Base-by-base conservation (phyloP, 495 filamentous ascomycete species). In the Symbiotaphrina buchneri region DNA sequence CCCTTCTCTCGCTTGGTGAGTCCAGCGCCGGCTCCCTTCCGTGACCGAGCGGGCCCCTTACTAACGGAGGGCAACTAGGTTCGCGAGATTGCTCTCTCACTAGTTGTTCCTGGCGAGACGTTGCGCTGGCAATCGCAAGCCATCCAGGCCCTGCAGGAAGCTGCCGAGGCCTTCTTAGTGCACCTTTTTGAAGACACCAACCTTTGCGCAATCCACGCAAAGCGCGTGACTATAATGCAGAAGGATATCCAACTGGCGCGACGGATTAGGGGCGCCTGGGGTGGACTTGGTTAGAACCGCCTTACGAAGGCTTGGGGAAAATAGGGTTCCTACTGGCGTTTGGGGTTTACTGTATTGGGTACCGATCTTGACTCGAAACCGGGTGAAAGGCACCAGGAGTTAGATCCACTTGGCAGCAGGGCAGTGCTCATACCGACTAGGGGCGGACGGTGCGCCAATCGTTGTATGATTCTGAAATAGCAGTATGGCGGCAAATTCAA, bases 161-260 rank as follows among this genome's bases (percentile, higher is more conserved):
- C 84, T 2, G 63, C 80, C 1, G 85, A 95, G 45, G 85, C 85
- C 0, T 95, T 85, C 50, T 59, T 95, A 11, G 77, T 94, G 10
- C 81, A 91, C 52, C 51, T 95, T 0, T 95, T 95, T 51, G 83
- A 93, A 48, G 85, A 95, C 47, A 77, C 82, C 14, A 93, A 94
- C 53, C 63, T 95, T 18, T 87, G 85, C 53, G 85, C 85, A 11
- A 76, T 95, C 18, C 85, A 95, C 47, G 85, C 85, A 25, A 94
- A 92, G 56, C 62, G 85, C 18, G 84, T 95, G 5, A 95, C 85
- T 1, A 91, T 95, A 40, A 92, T 92, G 83, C 82, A 92, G 47
- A 90, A 87, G 50, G 83, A 93, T 51, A 84, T 93, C 27, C 83
- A 91, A 47, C 59, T 93, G 29, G 83, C 83, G 21, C 60, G 83